A percentile compares a stretch with the other conserved stretches of the same genome.
phyloP scores from a whole-genome alignment of 352 stramenopile genomes.

The Pythium aphanidermatum region DNA sequence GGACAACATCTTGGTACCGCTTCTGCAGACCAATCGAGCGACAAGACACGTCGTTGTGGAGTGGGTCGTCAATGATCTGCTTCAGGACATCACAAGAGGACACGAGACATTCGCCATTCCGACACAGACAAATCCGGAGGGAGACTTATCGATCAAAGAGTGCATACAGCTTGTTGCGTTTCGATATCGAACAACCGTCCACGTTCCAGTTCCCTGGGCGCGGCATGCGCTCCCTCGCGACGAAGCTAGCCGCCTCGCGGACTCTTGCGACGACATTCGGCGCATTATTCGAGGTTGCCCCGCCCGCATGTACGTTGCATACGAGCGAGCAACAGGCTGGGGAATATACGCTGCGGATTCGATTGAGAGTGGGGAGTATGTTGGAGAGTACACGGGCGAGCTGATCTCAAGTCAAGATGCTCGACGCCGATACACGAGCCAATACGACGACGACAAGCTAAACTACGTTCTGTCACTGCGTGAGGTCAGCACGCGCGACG shows the following conservation, averaged over 20 bases:
- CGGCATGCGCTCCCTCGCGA: conserved; percentile 23
- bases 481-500: conserved; percentile 14
- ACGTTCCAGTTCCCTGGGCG: conserved; percentile 14
- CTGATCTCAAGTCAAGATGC: conserved; percentile 46
- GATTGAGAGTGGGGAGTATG: conserved; percentile 28
- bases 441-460: conserved; percentile 17
- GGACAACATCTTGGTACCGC: background rate
- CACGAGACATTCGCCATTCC: conserved; percentile 2
- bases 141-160: background rate
- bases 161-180: conserved; percentile 21
- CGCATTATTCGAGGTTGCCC: conserved; percentile 22
- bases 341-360: conserved; percentile 25
- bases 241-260: conserved; percentile 12
- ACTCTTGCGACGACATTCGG: conserved; percentile 12
- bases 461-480: conserved; percentile 63
- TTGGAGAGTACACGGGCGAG: conserved; percentile 61
- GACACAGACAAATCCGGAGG: background rate
- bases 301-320: conserved; percentile 26
- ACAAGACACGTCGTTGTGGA: background rate
- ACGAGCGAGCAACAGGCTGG: conserved; percentile 37
- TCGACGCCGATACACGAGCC: conserved; percentile 25
- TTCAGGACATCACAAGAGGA: conserved; percentile 9
- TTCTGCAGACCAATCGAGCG: conserved; percentile 2
- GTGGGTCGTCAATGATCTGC: conserved; percentile 2
- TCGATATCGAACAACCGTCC: conserved; percentile 24